Percentiles rank a stretch among this genome's conserved stretches.
Conservation (phyloP, 108 stramenopile genomes). For the Cyclotella choctawhatcheeana region DNA sequence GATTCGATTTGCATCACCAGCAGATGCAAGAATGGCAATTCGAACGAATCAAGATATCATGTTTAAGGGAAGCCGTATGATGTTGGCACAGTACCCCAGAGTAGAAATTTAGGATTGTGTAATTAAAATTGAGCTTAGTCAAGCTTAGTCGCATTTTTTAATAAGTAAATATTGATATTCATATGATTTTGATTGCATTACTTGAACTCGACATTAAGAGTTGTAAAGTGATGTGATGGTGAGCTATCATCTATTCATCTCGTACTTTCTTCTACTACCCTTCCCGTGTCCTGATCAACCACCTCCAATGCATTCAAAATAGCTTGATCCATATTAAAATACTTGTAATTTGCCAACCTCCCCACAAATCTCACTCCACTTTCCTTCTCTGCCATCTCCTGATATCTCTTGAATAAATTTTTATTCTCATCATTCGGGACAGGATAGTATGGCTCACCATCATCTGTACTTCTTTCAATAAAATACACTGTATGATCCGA, state of each 20-base stretch:
- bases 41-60: conserved; percentile 24
- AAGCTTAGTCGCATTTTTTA: no score
- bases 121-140: no score
- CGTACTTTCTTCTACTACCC: not conserved
- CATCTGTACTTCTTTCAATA: conserved; percentile 63
- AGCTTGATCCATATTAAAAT: conserved; percentile 91
- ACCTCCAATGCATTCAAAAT: conserved; percentile 84
- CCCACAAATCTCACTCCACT: conserved; percentile 83
- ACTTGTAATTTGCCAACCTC: conserved; percentile 88
- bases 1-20: conserved; percentile 45
- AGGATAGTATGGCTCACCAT: conserved; percentile 85
- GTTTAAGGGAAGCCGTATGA: not conserved
- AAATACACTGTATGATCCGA: conserved; percentile 66
- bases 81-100: conserved; percentile 28
- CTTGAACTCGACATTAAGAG: no score
- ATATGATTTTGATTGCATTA: no score
- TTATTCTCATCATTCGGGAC: conserved; percentile 78
- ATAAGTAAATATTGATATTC: no score
- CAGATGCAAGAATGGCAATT: conserved; percentile 51
- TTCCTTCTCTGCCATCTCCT: conserved; percentile 69
- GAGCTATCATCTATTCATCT: not conserved
- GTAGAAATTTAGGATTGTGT: no score
- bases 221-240: no score
- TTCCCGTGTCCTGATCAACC: conserved; percentile 60
- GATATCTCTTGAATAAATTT: conserved; percentile 69